phyloP scores from a whole-genome alignment of 805 yeast species.

The Ogataea henricii region DNA sequence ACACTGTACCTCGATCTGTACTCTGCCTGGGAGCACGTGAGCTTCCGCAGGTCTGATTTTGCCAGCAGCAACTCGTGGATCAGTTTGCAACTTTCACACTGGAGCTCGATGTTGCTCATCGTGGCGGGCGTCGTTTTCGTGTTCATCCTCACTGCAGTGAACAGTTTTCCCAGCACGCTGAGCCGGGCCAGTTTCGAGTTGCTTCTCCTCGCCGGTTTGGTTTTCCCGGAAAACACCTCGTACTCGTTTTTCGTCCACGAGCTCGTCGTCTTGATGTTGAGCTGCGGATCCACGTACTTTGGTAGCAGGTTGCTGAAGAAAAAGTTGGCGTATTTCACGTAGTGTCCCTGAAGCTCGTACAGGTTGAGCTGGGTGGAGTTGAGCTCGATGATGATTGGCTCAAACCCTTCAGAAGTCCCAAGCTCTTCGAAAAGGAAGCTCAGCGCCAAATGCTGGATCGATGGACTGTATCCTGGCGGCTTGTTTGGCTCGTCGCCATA shows the following conservation, averaged over 20 bases:
- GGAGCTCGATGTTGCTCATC: conserved; percentile 6
- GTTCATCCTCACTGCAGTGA: not conserved
- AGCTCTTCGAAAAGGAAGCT: conserved; percentile 24
- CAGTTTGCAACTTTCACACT: conserved; percentile 8
- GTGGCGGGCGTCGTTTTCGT: not conserved
- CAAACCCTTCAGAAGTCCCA: conserved; percentile 2
- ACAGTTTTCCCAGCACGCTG: conserved; percentile 3
- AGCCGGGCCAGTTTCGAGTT: not conserved
- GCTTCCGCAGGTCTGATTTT: conserved; percentile 14
- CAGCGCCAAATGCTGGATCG: conserved; percentile 29
- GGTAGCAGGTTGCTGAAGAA: conserved; percentile 27
- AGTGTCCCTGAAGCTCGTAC: conserved; percentile 20
- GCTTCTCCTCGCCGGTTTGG: not conserved
- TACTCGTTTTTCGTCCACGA: not conserved
- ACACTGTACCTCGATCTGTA: conserved; percentile 4
- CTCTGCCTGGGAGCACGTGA: conserved; percentile 13
- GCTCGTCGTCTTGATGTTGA: conserved; percentile 26
- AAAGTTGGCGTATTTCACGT: conserved; percentile 19
- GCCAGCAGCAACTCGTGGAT: conserved; percentile 16
- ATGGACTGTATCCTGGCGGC: conserved; percentile 29
- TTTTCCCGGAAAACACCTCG: not conserved
- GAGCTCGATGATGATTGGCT: conserved; percentile 33
- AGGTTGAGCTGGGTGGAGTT: conserved; percentile 37
- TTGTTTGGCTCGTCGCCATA: not conserved
- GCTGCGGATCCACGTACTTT: conserved; percentile 29